Evolutionary conservation across 176 grass and related monocot species (phyloP), one percentile per base, ranked within the genome.

Genomic region (Calamus simplicifolius): DNA sequence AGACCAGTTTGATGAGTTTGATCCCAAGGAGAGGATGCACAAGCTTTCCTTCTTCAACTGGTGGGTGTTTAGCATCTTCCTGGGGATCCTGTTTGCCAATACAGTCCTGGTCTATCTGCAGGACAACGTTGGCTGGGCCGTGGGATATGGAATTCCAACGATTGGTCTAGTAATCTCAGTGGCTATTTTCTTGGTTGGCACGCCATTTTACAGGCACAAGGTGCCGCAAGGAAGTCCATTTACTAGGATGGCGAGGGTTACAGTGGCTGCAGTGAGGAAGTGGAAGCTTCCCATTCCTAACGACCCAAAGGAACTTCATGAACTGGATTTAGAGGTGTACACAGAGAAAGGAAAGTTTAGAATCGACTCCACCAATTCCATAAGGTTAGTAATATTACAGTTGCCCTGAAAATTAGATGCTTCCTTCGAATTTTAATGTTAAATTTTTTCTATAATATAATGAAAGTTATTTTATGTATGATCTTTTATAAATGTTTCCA

Each of bases 11-110:
- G 92, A 96, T 61, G 87, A 82, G 50, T 87, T 84, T 31, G 50
- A 90, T 81, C 72, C 83, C 16, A 66, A 72, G 55, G 92, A 96
- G 73, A 76, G 64, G 58, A 67, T 72, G 49, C 78, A 81, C 4
- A 95, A 91, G 72, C 84, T 82, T 25, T 97, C 87, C 57, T 97
- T 97, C 67, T 97, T 97, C 80, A 97, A 88, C 63, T 97, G 92
- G 92, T 97, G 87, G 92, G 85, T 90, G 80, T 76, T 81, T 79
- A 87, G 74, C 64, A 72, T 90, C 23, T 97, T 88, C 70, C 14
- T 82, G 2, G 83, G 92, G 27, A 97, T 85, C 29, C 80, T 97
- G 62, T 70, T 90, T 71, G 82, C 87, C 49, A 57, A 57, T 50
- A 96, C 92, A 49, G 74, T 90, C 30, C 80, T 96, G 19, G 81